phyloP scores from a whole-genome alignment of 2,329 filamentous ascomycete genomes.

The Mollisiaceae sp. region DNA sequence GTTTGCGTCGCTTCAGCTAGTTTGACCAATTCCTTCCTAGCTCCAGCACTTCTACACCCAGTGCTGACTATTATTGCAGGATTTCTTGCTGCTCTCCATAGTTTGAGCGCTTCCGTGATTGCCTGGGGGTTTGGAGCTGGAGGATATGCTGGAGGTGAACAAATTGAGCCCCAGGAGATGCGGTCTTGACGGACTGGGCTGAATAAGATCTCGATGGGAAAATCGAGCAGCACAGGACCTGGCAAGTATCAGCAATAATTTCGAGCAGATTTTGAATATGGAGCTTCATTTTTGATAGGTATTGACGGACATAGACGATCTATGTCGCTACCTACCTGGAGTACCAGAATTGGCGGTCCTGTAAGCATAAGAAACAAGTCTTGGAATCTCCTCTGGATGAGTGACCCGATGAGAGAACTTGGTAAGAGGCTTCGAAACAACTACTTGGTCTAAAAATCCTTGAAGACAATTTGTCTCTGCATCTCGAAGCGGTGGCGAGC shows the following conservation, averaged over 20 bases:
- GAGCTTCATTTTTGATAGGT: not conserved
- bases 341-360: not conserved
- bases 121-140: not conserved
- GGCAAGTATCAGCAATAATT: not conserved
- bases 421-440: conserved; percentile 2
- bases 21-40: not conserved
- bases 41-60: not conserved
- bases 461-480: conserved; percentile 2
- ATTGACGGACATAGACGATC: not conserved
- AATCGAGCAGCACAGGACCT: not conserved
- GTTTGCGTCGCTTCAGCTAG: not conserved
- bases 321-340: not conserved
- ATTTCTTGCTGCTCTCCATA: not conserved
- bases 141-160: not conserved
- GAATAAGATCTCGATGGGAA: conserved; percentile 1
- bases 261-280: not conserved
- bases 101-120: not conserved
- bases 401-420: not conserved
- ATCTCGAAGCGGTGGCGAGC: conserved; percentile 1
- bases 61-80: not conserved
- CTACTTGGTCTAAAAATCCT: not conserved
- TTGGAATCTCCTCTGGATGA: not conserved
- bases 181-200: not conserved
- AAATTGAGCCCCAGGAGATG: not conserved
- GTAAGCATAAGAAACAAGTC: conserved; percentile 2